Conservation (phyloP, 176 grass and related monocot genomes). For the Aegilops tauschii region DNA sequence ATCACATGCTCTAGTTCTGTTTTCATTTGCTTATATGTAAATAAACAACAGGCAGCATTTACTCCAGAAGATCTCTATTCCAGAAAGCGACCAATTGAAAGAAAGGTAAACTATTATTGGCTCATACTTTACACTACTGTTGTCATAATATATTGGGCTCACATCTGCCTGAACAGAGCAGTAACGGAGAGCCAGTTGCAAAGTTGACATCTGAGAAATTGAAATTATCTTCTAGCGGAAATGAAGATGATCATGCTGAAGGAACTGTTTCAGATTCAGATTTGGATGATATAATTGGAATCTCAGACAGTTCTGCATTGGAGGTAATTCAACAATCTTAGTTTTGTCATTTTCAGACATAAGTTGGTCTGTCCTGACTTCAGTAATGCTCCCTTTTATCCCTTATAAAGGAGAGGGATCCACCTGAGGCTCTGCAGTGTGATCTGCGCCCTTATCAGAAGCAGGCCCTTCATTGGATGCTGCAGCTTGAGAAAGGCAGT, state of each 20-base stretch:
- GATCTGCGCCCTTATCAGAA: slow-evolving; percentile 92
- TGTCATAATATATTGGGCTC: slow-evolving; percentile 28
- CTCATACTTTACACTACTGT: slow-evolving; percentile 13
- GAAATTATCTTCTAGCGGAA: slow-evolving; percentile 49
- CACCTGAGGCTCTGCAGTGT: slow-evolving; percentile 68
- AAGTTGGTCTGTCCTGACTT: slow-evolving; percentile 31
- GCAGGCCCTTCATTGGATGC: slow-evolving; percentile 97
- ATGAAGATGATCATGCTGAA: slow-evolving; percentile 52
- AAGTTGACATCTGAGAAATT: slow-evolving; percentile 56
- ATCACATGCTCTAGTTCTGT: not conserved
- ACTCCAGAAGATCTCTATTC: slow-evolving; percentile 92
- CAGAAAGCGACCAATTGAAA: slow-evolving; percentile 64
- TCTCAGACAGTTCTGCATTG: slow-evolving; percentile 61
- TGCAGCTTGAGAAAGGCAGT: slow-evolving; percentile 75
- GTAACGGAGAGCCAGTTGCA: slow-evolving; percentile 7
- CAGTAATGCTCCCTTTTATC: slow-evolving; percentile 7
- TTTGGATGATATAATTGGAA: slow-evolving; percentile 84
- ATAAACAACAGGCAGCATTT: slow-evolving; percentile 64
- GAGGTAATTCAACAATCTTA: slow-evolving; percentile 49
- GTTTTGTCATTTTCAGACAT: slow-evolving; percentile 3
- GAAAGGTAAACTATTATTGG: slow-evolving; percentile 52
- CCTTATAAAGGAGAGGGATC: slow-evolving; percentile 55
- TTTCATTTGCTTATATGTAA: slow-evolving; percentile 25
- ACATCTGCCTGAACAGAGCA: slow-evolving; percentile 50
- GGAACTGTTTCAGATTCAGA: slow-evolving; percentile 73